phyloP scores from a whole-genome alignment of 768 basidiomycete genomes.

The Pulveroboletus sp. region DNA sequence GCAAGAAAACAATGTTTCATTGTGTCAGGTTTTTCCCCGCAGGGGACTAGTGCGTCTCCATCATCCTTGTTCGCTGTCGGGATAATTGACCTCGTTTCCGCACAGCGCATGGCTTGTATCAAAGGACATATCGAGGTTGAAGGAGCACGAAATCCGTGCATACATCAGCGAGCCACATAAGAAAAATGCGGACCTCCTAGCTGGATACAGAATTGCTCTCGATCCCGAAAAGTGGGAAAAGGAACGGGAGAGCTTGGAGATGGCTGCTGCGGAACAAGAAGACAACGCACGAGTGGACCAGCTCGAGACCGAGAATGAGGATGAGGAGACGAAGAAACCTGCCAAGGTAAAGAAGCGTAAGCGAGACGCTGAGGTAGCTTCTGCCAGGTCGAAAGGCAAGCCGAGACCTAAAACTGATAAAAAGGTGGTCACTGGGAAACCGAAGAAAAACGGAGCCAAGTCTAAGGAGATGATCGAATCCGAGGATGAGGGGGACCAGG shows the following conservation, averaged over 20 bases:
- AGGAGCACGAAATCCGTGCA: slow-evolving; percentile 74
- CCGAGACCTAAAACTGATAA: slow-evolving; percentile 44
- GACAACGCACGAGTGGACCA: slow-evolving; percentile 65
- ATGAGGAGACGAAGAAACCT: slow-evolving; percentile 47
- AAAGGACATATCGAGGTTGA: slow-evolving; percentile 78
- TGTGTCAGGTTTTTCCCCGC: slow-evolving; percentile 87
- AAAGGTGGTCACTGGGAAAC: slow-evolving; percentile 28
- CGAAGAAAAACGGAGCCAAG: slow-evolving; percentile 55
- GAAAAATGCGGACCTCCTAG: slow-evolving; percentile 67
- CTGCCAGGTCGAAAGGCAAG: slow-evolving; percentile 38
- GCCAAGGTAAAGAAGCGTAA: slow-evolving; percentile 55
- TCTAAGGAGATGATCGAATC: slow-evolving; percentile 63
- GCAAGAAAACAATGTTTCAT: slow-evolving; percentile 69
- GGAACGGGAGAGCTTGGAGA: slow-evolving; percentile 33
- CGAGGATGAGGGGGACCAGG: slow-evolving; percentile 53
- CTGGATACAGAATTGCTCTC: slow-evolving; percentile 70
- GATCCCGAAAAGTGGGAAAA: slow-evolving; percentile 70
- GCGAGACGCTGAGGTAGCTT: slow-evolving; percentile 50
- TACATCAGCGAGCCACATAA: slow-evolving; percentile 77
- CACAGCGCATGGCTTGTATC: slow-evolving; percentile 77
- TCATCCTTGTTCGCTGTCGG: slow-evolving; percentile 9
- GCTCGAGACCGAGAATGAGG: slow-evolving; percentile 49
- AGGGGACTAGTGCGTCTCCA: slow-evolving; percentile 79
- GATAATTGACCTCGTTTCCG: slow-evolving; percentile 6
- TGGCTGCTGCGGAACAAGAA: slow-evolving; percentile 41